Base-by-base conservation (phyloP, 1,284 basidiomycete genomes). In the Pascua guehoae region DNA sequence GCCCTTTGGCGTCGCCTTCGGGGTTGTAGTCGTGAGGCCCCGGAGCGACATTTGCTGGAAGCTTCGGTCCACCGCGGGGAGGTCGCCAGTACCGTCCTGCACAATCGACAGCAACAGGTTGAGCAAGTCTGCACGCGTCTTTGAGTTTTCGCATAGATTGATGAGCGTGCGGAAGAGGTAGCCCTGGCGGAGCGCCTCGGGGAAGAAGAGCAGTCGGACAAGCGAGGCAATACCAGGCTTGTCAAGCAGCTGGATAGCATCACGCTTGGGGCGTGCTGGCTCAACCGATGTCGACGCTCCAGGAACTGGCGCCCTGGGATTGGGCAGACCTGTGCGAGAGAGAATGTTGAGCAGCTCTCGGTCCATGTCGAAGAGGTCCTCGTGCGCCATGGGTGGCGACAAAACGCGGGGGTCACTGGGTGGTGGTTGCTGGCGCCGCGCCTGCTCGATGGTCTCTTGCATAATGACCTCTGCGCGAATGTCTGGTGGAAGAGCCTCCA, bases 401-500 rank as follows among this genome's bases (percentile, higher is more conserved):
- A 47, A 17, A 16, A 44, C 52, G 32, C 52, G 52, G 8, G 44
- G 53, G 47, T 55, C 56, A n/a, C 24, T 32, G 4, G 32, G 78
- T 49, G 81, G 80, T 53, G 82, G 82, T 10, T 73, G 80, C 32
- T 83, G 70, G 18, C 85, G 82, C 43, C 89, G 84, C 12, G 85
- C 80, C 50, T 86, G 85, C 69, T 97, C 93, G 54, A 89, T 78
- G 1, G 86, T 85, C 78, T 98, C 94, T 75, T 97, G 93, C 72
- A 95, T 91, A 37, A 98, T 86, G 56, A 98, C 93, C 73, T 99
- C 96, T 1, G 91, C 92, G 12, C 96, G 88, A 56, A 99, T 89
- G 69, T 97, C 93, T 1, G 93, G 90, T 8, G 96, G 96, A 5
- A 98, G 81, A 1, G 96, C 96, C 65, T 98, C 89, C 48, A 99